Evolutionary conservation across 139 green algal species (phyloP).

Genomic region (Microglena sp.): DNA sequence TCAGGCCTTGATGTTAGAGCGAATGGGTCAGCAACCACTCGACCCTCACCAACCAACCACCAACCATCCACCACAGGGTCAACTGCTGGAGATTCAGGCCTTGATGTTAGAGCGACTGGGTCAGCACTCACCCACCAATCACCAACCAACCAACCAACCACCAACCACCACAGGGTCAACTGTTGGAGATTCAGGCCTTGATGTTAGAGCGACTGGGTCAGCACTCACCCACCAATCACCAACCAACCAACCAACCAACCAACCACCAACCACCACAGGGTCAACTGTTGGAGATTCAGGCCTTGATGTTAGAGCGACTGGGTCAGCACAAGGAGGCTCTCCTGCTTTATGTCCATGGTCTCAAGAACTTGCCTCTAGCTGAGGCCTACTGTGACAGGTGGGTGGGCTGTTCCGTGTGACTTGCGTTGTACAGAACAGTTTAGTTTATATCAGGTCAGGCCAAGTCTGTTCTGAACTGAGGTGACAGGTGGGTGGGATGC

Average conservation of each 20-base stretch:
- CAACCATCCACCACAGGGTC: too few species aligned
- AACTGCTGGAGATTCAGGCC: too few species aligned
- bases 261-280: conserved; percentile 9
- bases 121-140: neutral
- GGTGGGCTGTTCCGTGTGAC: neutral
- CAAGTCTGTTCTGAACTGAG: too few species aligned
- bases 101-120: too few species aligned
- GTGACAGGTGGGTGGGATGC: conserved; percentile 39
- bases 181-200: neutral
- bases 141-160: neutral
- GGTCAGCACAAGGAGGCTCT: conserved; percentile 63
- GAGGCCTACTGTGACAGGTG: conserved; percentile 69
- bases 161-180: too few species aligned
- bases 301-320: conserved; percentile 68
- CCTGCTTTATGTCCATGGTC: conserved; percentile 49
- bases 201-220: neutral
- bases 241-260: too few species aligned
- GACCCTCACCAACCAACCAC: too few species aligned
- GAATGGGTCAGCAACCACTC: too few species aligned
- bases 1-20: too few species aligned
- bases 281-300: conserved; percentile 59
- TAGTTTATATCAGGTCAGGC: neutral
- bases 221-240: too few species aligned
- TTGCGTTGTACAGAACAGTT: neutral
- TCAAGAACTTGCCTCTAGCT: conserved; percentile 37